Percentiles rank a stretch among this genome's conserved stretches.
phyloP scores from a whole-genome alignment of 2,329 filamentous ascomycete species.

The Xylaria digitata region DNA sequence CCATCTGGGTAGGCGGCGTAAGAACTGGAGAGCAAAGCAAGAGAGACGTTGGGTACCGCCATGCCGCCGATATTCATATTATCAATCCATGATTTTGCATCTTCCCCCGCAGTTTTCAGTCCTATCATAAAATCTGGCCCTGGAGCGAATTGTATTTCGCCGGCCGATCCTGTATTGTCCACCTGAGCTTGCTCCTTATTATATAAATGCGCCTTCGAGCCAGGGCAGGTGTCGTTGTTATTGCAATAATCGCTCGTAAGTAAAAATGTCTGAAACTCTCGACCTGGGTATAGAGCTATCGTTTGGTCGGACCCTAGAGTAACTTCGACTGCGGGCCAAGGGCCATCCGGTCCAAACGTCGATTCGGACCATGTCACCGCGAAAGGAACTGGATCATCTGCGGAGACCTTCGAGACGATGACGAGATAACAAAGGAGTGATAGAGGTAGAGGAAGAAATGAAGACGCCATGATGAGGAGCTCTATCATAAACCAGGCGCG shows the following conservation, averaged over 20 bases:
- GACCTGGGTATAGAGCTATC: constrained; percentile 49
- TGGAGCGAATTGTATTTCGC: constrained; percentile 42
- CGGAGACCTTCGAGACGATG: constrained; percentile 36
- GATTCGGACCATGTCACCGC: constrained; percentile 46
- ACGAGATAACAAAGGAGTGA: constrained; percentile 44
- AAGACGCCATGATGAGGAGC: constrained; percentile 40
- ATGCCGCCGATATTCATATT: constrained; percentile 40
- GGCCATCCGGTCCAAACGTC: constrained; percentile 51
- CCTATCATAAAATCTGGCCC: constrained; percentile 45
- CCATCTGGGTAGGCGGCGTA: constrained; percentile 49
- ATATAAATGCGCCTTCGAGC: constrained; percentile 47
- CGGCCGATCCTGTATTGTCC: constrained; percentile 43
- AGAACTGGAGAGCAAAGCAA: constrained; percentile 45
- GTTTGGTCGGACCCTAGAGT: constrained; percentile 41
- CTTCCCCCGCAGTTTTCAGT: constrained; percentile 40
- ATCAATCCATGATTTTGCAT: constrained; percentile 47
- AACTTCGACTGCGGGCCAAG: constrained; percentile 50
- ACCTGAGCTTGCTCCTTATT: constrained; percentile 44
- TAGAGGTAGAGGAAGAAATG: constrained; percentile 38
- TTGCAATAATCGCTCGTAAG: constrained; percentile 48
- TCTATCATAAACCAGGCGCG: constrained; percentile 32
- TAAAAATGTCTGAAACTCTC: constrained; percentile 46
- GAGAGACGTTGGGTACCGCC: constrained; percentile 44
- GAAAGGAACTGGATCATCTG: constrained; percentile 37
- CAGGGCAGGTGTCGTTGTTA: constrained; percentile 44